Evolutionary conservation across 208 protist genomes (phyloP), one percentile per base, ranked within the genome.

Genomic region (Crithidia acanthocephali): DNA sequence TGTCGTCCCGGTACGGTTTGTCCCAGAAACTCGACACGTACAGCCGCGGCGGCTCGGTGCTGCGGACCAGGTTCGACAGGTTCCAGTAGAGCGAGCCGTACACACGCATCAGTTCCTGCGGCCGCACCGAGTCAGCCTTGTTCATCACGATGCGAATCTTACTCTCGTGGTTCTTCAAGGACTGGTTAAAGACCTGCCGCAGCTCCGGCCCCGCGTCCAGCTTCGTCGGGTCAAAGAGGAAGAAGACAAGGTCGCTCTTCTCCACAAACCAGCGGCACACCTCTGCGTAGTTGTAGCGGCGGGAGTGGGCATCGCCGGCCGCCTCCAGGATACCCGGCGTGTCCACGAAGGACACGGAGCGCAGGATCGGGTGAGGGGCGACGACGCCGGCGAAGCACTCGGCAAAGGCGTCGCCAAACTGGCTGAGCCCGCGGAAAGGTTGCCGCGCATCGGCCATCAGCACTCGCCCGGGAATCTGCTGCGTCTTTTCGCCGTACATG

Each of bases 191-290:
- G 51, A 94, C 44, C 51, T 79, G 81, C 37, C 76, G 81, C 57
- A 97, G 81, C 76, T 95, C 88, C 28, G 74, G 62, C 28, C 92
- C 92, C 62, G 88, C 72, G 75, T 99, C 98, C 33, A 99, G 90
- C 85, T 99, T 99, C 61, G 98, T 95, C n/a, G 98, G 97, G 73
- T 99, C 98, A 78, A 99, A 99, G 32, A 99, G 74, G 64, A 99
- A 81, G 35, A 99, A 91, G 51, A 99, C 95, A 55, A 98, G 81
- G 83, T 99, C 98, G 22, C 92, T 90, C 53, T 90, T 87, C 67
- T 98, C 88, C 3, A 97, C 95, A 81, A 98, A 99, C 96, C 97
- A 99, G 44, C 83, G 64, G 68, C 77, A 81, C 27, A 97, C 94
- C 56, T 93, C 84, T 16, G 79, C 65, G 65, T 91, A 94, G 76